phyloP scores from a whole-genome alignment of 2,329 filamentous ascomycete genomes.

The Podosphaera leucotricha region DNA sequence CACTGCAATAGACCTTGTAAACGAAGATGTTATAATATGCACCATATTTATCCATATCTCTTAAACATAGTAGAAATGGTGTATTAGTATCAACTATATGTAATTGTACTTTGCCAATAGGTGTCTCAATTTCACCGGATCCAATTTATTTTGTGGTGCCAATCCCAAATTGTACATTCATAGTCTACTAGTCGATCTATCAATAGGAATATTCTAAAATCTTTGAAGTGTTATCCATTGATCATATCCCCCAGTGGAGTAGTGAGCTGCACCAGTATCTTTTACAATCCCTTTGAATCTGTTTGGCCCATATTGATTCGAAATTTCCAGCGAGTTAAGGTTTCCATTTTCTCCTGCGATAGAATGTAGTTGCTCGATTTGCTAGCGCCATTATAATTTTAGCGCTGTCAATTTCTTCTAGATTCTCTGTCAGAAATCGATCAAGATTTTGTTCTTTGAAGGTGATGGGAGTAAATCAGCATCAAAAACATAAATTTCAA shows the following conservation, averaged over 20 bases:
- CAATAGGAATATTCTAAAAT: background rate
- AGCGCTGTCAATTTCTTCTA: background rate
- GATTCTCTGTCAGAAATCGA: background rate
- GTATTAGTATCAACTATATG: no score
- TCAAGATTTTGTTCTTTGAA: background rate
- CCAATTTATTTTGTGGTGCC: background rate
- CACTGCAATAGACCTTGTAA: background rate
- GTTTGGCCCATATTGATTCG: background rate
- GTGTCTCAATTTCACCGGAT: background rate
- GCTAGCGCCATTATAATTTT: background rate
- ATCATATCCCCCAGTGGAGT: background rate
- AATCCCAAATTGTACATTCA: background rate
- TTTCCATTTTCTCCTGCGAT: background rate
- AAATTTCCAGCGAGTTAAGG: background rate
- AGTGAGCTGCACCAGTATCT: background rate
- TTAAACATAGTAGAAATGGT: background rate
- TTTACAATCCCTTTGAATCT: background rate
- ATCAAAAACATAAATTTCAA: no score
- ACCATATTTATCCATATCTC: background rate
- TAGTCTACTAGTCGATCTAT: background rate
- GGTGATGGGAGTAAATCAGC: no score
- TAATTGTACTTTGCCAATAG: background rate
- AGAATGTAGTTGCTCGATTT: background rate
- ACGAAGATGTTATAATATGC: background rate
- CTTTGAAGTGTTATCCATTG: background rate